Evolutionary conservation across 2,329 filamentous ascomycete species (phyloP).

Genomic region (Akanthomyces muscarius): DNA sequence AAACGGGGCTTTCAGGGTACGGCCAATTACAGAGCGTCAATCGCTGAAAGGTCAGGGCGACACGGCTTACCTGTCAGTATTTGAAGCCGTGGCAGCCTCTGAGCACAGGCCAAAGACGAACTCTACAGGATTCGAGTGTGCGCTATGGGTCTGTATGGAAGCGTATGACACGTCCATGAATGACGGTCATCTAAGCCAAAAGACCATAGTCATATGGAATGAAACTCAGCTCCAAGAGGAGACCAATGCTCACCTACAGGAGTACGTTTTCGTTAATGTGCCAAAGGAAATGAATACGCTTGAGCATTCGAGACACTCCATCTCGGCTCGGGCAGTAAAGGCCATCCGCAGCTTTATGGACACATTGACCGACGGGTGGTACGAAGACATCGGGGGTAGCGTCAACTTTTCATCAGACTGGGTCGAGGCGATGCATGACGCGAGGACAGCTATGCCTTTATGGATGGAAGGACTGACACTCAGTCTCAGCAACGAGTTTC

Average conservation of each 20-base stretch:
- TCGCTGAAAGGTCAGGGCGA: slow-evolving; percentile 18
- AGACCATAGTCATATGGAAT: slow-evolving; percentile 27
- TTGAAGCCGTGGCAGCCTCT: slow-evolving; percentile 32
- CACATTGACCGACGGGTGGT: slow-evolving; percentile 29
- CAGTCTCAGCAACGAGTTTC: slow-evolving; percentile 35
- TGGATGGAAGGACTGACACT: slow-evolving; percentile 33
- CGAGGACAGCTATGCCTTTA: slow-evolving; percentile 26
- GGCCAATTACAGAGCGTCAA: slow-evolving; percentile 21
- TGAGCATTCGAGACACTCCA: slow-evolving; percentile 27
- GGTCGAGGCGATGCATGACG: slow-evolving; percentile 35
- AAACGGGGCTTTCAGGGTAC: slow-evolving; percentile 30
- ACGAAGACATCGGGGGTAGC: slow-evolving; percentile 25
- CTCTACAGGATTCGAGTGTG: slow-evolving; percentile 29
- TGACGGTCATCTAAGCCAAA: slow-evolving; percentile 28
- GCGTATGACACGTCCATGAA: slow-evolving; percentile 28
- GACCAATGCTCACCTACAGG: slow-evolving; percentile 26
- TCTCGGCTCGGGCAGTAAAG: slow-evolving; percentile 30
- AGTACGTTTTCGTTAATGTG: slow-evolving; percentile 32
- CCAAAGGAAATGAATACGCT: slow-evolving; percentile 27
- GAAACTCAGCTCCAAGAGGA: slow-evolving; percentile 26
- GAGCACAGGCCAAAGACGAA: slow-evolving; percentile 22
- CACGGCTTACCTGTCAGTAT: slow-evolving; percentile 31
- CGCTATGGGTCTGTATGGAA: slow-evolving; percentile 36
- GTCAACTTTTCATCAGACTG: slow-evolving; percentile 36
- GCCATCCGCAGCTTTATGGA: slow-evolving; percentile 32